phyloP scores from a whole-genome alignment of 2,329 filamentous ascomycete genomes.

The Botrytis galanthina region DNA sequence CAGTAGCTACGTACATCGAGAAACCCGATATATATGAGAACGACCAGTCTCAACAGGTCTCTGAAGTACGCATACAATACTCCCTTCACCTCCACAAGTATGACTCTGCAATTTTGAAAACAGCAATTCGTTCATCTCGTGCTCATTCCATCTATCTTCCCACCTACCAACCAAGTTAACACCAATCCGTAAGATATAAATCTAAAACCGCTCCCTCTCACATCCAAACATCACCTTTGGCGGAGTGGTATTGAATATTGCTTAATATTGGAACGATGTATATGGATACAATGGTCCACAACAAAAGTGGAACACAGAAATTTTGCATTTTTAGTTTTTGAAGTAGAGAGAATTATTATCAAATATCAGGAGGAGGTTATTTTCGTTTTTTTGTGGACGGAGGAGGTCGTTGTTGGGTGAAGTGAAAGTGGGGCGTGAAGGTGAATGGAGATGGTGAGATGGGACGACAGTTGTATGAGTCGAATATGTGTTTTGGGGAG shows the following conservation, averaged over 20 bases:
- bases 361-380: too few relatives aligned
- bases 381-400: neutral
- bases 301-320: neutral
- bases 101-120: neutral
- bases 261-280: neutral
- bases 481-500: neutral
- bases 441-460: neutral
- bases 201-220: neutral
- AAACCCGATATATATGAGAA: neutral
- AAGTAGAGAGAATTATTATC: neutral
- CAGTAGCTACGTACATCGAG: neutral
- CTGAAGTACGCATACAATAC: neutral
- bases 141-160: neutral
- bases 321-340: neutral
- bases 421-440: neutral
- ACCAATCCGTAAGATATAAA: neutral
- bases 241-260: neutral
- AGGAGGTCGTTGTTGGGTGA: too few relatives aligned
- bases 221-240: neutral
- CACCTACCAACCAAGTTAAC: neutral
- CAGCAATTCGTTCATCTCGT: neutral
- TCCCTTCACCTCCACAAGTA: neutral
- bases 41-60: neutral
- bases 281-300: neutral
- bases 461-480: neutral